Percentiles rank a stretch among this genome's conserved stretches.
These are phyloP conservation scores for Crithidia bombi DNA, from an alignment of 208 protist species.

Conservation along the genomic window DNA sequence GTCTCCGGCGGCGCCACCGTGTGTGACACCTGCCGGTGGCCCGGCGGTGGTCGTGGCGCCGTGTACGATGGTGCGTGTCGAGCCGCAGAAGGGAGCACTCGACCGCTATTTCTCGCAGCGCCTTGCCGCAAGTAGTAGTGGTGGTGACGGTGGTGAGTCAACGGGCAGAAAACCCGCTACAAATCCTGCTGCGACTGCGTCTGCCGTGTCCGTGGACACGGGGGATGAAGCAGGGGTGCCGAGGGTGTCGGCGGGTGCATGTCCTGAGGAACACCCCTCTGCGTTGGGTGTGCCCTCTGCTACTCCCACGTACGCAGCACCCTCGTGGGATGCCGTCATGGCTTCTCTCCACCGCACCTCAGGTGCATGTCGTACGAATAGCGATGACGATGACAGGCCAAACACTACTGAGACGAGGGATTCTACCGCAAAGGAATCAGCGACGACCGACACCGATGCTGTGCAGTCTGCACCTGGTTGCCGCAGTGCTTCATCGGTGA, in stretches of 20 bases:
- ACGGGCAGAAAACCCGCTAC: background rate
- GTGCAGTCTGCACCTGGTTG: too few species aligned
- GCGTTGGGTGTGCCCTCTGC: background rate
- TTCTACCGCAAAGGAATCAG: too few species aligned
- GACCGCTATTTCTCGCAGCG: conserved; percentile 64
- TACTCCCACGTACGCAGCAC: conserved; percentile 12
- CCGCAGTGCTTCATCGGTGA: background rate
- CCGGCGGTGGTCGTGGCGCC: conserved; percentile 48
- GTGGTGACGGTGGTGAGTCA: background rate
- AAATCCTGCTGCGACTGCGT: background rate
- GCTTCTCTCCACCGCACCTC: conserved; percentile 21
- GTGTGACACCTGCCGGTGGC: conserved; percentile 4
- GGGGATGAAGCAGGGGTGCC: background rate
- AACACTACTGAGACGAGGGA: background rate
- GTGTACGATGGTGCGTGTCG: conserved; percentile 77
- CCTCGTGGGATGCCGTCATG: conserved; percentile 35
- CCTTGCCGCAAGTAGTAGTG: background rate
- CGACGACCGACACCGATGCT: background rate
- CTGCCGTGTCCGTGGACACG: background rate
- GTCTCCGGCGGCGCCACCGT: conserved; percentile 4
- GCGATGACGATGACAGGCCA: conserved; percentile 13
- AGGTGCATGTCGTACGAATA: background rate
- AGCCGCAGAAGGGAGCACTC: conserved; percentile 75
- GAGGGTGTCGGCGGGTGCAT: background rate
- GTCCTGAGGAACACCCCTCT: background rate